Base-by-base conservation (phyloP, 1,139 yeast species). In the Yamadazyma conglobata region DNA sequence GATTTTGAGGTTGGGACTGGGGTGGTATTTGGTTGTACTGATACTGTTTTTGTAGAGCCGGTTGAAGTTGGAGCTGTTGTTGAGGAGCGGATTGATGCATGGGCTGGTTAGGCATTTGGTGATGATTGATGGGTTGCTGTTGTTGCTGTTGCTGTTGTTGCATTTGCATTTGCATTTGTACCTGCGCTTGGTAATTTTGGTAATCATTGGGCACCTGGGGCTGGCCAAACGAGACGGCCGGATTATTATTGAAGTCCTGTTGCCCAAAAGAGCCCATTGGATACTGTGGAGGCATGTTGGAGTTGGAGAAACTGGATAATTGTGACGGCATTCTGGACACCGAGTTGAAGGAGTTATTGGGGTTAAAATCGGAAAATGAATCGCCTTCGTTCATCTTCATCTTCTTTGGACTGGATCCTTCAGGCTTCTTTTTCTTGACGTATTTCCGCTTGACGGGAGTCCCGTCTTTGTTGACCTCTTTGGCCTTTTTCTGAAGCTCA, bases 371-470 rank as follows among this genome's bases (percentile, higher is more conserved):
- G 26, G 19, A 11, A 18, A 35, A 24, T 12, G 33, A 25, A 5
- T 4, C 14, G 8, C 29, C 17, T 16, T 40, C 46, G 10, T 53
- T 59, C 15, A 46, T 34, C 39, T 57, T 60, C 35, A 46, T 39
- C 38, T 64, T 65, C 48, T 66, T 66, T 8, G 66, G 54, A 1
- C 68, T 63, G 3, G 65, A 52, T 9, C 56, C 69, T 4, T 60
- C 65, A 7, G 52, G 50, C 32, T 57, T 60, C 40, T 60, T 63
- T 44, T 63, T 64, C 46, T 65, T 66, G 16, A 56, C 54, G 39
- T 67, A 67, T 38, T 66, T 67, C 27, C 74, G 48, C 38, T 68
- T 68, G n/a, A 61, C 57, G 2, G 69, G 72, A 14, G 71, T 61
- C 9, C 68, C 64, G 31, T 64, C 70, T 39, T 65, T 65, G 32